A percentile compares a stretch with the other conserved stretches of the same genome.
These are phyloP conservation scores for Panicum miliaceum DNA, from an alignment of 176 grass and related monocot species.

Conservation along the genomic window DNA sequence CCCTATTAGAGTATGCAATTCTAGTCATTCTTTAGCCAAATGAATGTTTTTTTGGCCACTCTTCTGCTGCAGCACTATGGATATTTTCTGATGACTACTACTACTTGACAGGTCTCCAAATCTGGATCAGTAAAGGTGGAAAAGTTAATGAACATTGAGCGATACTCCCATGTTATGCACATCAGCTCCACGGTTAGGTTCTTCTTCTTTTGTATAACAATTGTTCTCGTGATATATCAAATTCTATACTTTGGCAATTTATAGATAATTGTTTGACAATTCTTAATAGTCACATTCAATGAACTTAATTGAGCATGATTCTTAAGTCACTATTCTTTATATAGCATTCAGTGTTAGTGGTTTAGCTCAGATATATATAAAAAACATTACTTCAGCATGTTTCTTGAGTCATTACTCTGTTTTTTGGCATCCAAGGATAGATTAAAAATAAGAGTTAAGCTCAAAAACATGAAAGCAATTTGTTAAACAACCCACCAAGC, in stretches of 20 bases:
- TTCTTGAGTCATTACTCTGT: background rate
- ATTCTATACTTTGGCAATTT: slow-evolving; percentile 6
- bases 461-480: slow-evolving; percentile 1
- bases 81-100: slow-evolving; percentile 32
- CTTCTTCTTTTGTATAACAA: slow-evolving; percentile 11
- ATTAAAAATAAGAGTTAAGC: background rate
- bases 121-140: slow-evolving; percentile 85
- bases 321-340: background rate
- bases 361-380: background rate
- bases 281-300: slow-evolving; percentile 5
- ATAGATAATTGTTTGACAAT: background rate
- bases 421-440: slow-evolving; percentile 5
- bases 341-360: slow-evolving; percentile 6
- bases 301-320: slow-evolving; percentile 17
- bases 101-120: slow-evolving; percentile 71
- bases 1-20: slow-evolving; percentile 37
- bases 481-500: background rate
- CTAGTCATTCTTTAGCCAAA: background rate
- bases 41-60: slow-evolving; percentile 17
- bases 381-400: background rate
- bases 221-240: slow-evolving; percentile 21
- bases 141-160: slow-evolving; percentile 88
- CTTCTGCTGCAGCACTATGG: background rate
- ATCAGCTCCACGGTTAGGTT: slow-evolving; percentile 83
- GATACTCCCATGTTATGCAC: slow-evolving; percentile 96